Evolutionary conservation across 208 protist species (phyloP).

Genomic region (Wallacemonas sp.): DNA sequence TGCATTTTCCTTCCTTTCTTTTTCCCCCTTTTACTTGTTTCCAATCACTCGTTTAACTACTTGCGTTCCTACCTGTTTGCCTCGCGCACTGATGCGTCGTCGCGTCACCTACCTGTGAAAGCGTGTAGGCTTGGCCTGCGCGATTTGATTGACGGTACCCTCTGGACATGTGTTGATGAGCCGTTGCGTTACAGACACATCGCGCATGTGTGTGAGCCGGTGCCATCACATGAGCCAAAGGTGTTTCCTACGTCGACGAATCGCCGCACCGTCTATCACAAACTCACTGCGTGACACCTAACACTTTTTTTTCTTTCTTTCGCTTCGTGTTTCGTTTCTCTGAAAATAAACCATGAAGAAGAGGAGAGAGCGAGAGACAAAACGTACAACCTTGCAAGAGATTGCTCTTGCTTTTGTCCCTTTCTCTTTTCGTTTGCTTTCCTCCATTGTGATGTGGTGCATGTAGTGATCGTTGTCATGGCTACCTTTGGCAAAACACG

Average conservation of each 20-base stretch:
- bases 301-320: constrained; percentile 3
- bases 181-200: no score
- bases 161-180: no score
- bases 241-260: no score
- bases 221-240: no score
- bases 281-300: not conserved
- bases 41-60: not conserved
- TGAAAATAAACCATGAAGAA: constrained; percentile 4
- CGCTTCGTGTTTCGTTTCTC: not conserved
- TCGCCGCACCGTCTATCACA: not conserved
- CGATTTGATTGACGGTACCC: not conserved
- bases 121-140: no score
- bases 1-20: not conserved
- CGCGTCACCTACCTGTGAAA: not conserved
- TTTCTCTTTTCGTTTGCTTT: no score
- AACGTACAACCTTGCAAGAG: no score
- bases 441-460: no score
- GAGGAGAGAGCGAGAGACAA: not conserved
- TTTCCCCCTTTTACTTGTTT: constrained; percentile 2
- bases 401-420: no score
- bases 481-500: no score
- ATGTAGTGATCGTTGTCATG: no score
- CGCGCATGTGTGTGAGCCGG: no score
- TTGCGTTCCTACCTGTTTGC: not conserved
- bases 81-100: not conserved